Percentiles rank a stretch among this genome's conserved stretches.
Evolutionary conservation across 169 alveolate species (phyloP).

Genomic region (Perkinsus olseni): DNA sequence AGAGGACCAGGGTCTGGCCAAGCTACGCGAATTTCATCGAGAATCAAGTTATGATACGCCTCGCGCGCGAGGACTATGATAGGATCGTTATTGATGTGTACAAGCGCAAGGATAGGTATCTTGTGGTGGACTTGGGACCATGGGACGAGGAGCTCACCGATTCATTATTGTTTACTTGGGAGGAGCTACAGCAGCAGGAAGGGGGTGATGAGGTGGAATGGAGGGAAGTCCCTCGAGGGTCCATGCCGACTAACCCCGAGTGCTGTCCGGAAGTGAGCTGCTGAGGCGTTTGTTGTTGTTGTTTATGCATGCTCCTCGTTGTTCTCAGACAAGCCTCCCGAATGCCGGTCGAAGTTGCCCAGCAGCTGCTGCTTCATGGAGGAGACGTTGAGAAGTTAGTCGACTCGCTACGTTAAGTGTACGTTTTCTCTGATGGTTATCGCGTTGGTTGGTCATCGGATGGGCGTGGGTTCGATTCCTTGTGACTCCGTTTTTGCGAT

Average conservation of each 20-base stretch:
- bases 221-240: not conserved
- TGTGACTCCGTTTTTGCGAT: not conserved
- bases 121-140: not conserved
- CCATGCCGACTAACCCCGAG: not conserved
- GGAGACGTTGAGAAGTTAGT: not conserved
- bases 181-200: not conserved
- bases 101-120: not conserved
- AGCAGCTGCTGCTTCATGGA: not conserved
- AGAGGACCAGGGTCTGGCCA: not conserved
- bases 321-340: not conserved
- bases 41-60: not conserved
- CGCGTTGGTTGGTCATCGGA: no score
- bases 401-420: not conserved
- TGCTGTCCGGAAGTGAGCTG: not conserved
- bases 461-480: not conserved
- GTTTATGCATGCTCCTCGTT: not conserved
- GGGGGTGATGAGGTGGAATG: not conserved
- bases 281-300: not conserved
- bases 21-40: not conserved
- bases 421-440: no score
- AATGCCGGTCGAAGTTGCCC: not conserved
- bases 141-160: not conserved
- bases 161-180: not conserved
- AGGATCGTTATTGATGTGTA: not conserved
- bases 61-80: not conserved